These are phyloP conservation scores for Candida multigemmis DNA, from an alignment of 805 yeast species.

Conservation along the genomic window DNA sequence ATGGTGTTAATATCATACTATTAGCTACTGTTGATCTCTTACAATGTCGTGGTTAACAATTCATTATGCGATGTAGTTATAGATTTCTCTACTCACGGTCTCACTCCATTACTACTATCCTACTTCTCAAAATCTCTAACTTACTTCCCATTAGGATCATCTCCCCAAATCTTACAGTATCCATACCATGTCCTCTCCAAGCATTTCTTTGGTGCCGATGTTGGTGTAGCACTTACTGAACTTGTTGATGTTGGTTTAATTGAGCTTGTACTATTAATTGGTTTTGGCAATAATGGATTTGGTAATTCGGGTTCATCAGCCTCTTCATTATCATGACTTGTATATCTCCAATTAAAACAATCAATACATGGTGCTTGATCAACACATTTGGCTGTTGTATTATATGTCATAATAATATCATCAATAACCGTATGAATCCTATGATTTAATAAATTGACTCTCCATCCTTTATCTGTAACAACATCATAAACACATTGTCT, in stretches of 20 bases:
- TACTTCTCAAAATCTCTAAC: no score
- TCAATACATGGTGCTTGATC: conserved; percentile 81
- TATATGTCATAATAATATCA: conserved; percentile 61
- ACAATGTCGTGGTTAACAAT: no score
- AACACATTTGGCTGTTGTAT: conserved; percentile 66
- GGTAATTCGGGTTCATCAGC: conserved; percentile 29
- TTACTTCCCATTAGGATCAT: conserved; percentile 16
- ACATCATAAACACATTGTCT: conserved; percentile 81
- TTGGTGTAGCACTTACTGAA: conserved; percentile 1
- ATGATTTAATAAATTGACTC: conserved; percentile 78
- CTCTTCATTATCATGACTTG: conserved; percentile 37
- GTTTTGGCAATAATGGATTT: conserved; percentile 24
- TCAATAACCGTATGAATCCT: conserved; percentile 87
- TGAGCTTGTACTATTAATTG: conserved; percentile 3
- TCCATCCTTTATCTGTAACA: conserved; percentile 86
- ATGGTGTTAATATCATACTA: no score
- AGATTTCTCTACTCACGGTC: no score
- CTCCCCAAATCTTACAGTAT: conserved; percentile 42
- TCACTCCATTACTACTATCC: no score
- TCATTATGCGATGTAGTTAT: no score
- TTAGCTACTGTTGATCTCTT: no score
- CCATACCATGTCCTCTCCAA: conserved; percentile 62
- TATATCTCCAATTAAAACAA: conserved; percentile 82
- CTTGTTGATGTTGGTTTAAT: conserved; percentile 12
- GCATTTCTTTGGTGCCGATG: conserved; percentile 18